phyloP scores from a whole-genome alignment of 129 eudicot genomes.

The Flaveria linearis region DNA sequence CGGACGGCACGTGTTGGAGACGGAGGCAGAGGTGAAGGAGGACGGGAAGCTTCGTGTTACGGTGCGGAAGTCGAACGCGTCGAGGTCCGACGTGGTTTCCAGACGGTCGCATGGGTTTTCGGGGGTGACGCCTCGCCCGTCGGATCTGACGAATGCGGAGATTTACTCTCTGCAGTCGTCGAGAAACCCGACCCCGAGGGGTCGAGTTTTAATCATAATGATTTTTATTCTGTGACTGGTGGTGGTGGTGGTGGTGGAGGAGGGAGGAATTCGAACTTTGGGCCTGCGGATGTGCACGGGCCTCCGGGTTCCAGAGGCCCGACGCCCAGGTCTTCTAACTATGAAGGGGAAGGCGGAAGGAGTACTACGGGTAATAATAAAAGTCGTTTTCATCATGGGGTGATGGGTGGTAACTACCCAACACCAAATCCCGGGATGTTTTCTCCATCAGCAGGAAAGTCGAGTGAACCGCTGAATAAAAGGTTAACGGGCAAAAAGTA shows the following conservation, averaged over 20 bases:
- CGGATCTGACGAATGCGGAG: conserved; percentile 75
- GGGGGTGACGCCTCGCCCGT: conserved; percentile 57
- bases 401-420: conserved; percentile 50
- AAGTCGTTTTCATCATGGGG: conserved; percentile 58
- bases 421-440: conserved; percentile 81
- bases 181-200: conserved; percentile 72
- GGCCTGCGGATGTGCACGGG: conserved; percentile 73
- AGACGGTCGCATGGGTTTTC: conserved; percentile 66
- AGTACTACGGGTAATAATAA: conserved; percentile 35
- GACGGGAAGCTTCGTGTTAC: conserved; percentile 81
- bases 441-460: conserved; percentile 56
- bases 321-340: conserved; percentile 71
- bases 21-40: conserved; percentile 69
- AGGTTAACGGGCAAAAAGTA: conserved; percentile 50
- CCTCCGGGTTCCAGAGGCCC: conserved; percentile 65
- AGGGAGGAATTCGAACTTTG: conserved; percentile 73
- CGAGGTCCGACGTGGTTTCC: conserved; percentile 68
- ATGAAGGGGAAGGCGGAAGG: conserved; percentile 60
- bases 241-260: conserved; percentile 31
- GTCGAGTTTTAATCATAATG: conserved; percentile 69
- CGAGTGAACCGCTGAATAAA: conserved; percentile 40
- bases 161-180: conserved; percentile 74
- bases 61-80: conserved; percentile 72
- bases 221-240: conserved; percentile 62
- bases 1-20: conserved; percentile 78